Percentiles rank a stretch among this genome's conserved stretches.
Evolutionary conservation across 108 stramenopile species (phyloP).

Genomic region (Conticribra weissflogii): DNA sequence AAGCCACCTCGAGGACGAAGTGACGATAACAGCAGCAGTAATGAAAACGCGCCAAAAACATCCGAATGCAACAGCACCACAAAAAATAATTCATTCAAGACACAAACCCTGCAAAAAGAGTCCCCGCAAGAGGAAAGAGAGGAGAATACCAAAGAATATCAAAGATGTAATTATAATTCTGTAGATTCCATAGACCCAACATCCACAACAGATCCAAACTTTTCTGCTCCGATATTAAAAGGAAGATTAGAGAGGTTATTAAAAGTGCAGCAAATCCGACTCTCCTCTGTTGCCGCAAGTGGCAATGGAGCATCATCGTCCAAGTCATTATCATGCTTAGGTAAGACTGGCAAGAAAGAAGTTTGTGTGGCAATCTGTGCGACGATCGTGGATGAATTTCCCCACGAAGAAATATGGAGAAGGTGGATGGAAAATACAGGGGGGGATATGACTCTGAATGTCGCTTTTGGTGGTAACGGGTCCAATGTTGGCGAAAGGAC

Average conservation of each 20-base stretch:
- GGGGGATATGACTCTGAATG: no score
- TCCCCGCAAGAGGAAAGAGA: no score
- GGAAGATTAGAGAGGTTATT: slow-evolving; percentile 41
- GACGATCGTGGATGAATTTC: slow-evolving; percentile 55
- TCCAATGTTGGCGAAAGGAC: not conserved
- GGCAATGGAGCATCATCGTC: no score
- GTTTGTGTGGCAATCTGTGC: slow-evolving; percentile 55
- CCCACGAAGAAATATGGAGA: slow-evolving; percentile 56
- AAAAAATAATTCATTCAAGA: no score
- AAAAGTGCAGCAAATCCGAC: slow-evolving; percentile 35
- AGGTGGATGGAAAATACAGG: slow-evolving; percentile 52
- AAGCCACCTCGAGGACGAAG: not conserved
- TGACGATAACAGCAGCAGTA: not conserved
- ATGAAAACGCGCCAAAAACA: not conserved
- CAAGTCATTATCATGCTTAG: no score
- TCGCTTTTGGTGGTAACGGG: slow-evolving; percentile 9
- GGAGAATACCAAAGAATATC: no score
- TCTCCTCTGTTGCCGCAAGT: slow-evolving; percentile 1
- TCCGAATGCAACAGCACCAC: no score
- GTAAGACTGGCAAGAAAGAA: not conserved
- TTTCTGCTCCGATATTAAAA: slow-evolving; percentile 30
- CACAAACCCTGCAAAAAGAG: no score
- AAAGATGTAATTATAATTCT: no score
- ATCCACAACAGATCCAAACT: slow-evolving; percentile 39
- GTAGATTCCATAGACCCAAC: slow-evolving; percentile 12